Base-by-base conservation (phyloP, 768 basidiomycete species). In the Panaeolus cyanescens region DNA sequence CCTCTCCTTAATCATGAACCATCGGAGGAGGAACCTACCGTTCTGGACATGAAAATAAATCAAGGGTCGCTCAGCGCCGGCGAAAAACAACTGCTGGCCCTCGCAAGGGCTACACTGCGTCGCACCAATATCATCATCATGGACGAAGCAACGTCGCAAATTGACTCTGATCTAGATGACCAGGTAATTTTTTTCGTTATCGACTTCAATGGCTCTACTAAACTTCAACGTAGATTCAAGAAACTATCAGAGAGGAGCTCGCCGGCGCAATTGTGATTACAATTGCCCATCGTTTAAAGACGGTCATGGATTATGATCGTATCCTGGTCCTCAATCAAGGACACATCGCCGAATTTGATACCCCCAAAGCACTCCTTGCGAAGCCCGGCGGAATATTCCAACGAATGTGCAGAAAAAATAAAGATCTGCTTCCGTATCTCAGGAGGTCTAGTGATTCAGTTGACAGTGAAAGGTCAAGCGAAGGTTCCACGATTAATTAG, bases 71-170 rank as follows among this genome's bases (percentile, higher is more conserved):
- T 92, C 65, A 86, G 87, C 56, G 90, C 90, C 13, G 92, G 93
- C 34, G 91, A 94, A 70, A 80, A 91, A 50, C 93, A 95, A 64
- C 77, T 91, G 1, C 79, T 90, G 9, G 86, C 89, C 0, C 74
- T 91, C 56, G 86, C 89, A 19, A 82, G 89, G n/a, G 89, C 89
- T 0, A 81, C 89, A 36, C 70, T 91, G 39, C 78, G 89, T 58
- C 73, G 83, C 50, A 89, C 86, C 7, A 85, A 84, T 53, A 83
- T 91, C 42, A 84, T 89, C 42, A 85, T 91, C 59, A 82, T 90
- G 82, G 89, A 93, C 65, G 89, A 90, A 67, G 88, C 88, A n/a
- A 89, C 89, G 2, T 90, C 90, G 3, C 86, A 89, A 62, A 88
- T 93, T 54, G 90, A 93, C 70, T 79, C 83, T 17, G 76, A 79